Base-by-base conservation (phyloP, 192 early-diverging fungal genomes). In the Linnemannia zychae region DNA sequence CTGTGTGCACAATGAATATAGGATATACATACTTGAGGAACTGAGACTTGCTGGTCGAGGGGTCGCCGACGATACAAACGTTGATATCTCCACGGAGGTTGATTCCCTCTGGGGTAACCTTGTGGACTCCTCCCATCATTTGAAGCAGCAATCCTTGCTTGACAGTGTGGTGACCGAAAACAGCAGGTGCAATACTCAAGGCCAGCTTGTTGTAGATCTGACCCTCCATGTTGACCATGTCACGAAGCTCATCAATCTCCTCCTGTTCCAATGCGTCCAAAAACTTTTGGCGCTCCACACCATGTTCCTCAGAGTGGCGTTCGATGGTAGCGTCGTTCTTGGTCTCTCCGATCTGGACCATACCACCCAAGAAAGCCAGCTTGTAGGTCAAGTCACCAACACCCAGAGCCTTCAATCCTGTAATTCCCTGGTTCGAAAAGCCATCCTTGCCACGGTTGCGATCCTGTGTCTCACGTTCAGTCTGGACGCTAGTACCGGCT, bases 11-110 rank as follows among this genome's bases (percentile, higher is more conserved):
- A n/a, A n/a, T 16, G 9, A 50, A 4, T 48, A 5, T 16, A 37
- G 13, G 13, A 2, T 67, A 20, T 3, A 60, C 83, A 79, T 89
- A 97, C 94, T 97, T 97, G n/a, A 97, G 88, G 82, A 97, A 97
- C 86, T 99, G 98, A 80, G 94, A 96, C 83, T 99, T 99, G 77
- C 96, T 95, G 24, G 97, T 98, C 73, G 93, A 93, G 28, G 98
- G 98, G 81, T 99, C 98, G 38, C 98, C 98, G 34, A 99, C 97
- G 73, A 99, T 91, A 75, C 97, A 98, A 16, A 99, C 97, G 77
- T 99, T 99, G 63, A 99, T 96, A 87, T 99, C 98, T 71, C 98
- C 98, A 88, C 98, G 94, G 22, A 99, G 90, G 84, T 96, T 91
- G 85, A 99, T 98, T 12, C 97, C 97, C 89, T 99, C 98, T 37